These are phyloP conservation scores for Penstemon eatonii DNA, from an alignment of 257 asterid genomes.

Conservation along the genomic window DNA sequence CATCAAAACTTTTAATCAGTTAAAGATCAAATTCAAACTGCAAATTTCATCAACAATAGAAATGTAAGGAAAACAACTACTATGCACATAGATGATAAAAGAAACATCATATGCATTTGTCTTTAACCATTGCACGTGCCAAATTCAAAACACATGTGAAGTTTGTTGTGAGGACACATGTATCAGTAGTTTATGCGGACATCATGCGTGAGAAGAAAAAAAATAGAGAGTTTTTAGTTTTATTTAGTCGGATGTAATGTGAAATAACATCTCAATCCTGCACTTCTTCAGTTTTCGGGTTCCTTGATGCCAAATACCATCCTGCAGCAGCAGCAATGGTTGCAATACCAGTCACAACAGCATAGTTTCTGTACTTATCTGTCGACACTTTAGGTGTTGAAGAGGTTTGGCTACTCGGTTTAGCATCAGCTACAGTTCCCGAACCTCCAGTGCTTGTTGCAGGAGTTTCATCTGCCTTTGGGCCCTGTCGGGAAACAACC, in stretches of 20 bases:
- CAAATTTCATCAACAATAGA: too few species aligned
- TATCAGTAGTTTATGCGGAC: not conserved
- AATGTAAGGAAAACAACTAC: too few species aligned
- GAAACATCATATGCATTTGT: too few species aligned
- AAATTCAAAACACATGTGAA: conserved; percentile 1
- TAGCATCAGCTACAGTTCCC: conserved; percentile 60
- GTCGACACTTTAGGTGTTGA: conserved; percentile 63
- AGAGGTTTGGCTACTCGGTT: conserved; percentile 42
- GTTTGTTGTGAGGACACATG: not conserved
- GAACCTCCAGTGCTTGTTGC: conserved; percentile 54
- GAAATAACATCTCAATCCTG: conserved; percentile 47
- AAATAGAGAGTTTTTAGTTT: conserved; percentile 34
- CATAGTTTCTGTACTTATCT: conserved; percentile 70
- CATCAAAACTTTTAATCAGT: too few species aligned
- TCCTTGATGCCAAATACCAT: conserved; percentile 67
- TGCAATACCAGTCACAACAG: conserved; percentile 64
- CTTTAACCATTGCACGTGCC: not conserved
- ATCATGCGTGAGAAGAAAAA: conserved; percentile 11
- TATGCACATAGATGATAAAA: too few species aligned
- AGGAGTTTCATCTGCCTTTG: conserved; percentile 63
- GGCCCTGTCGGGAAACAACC: conserved; percentile 55
- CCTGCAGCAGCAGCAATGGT: conserved; percentile 68
- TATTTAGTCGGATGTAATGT: conserved; percentile 10
- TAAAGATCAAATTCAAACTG: too few species aligned
- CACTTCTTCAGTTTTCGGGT: conserved; percentile 59